phyloP scores from a whole-genome alignment of 192 early-diverging fungal genomes.

The Bifiguratus adelaidae region DNA sequence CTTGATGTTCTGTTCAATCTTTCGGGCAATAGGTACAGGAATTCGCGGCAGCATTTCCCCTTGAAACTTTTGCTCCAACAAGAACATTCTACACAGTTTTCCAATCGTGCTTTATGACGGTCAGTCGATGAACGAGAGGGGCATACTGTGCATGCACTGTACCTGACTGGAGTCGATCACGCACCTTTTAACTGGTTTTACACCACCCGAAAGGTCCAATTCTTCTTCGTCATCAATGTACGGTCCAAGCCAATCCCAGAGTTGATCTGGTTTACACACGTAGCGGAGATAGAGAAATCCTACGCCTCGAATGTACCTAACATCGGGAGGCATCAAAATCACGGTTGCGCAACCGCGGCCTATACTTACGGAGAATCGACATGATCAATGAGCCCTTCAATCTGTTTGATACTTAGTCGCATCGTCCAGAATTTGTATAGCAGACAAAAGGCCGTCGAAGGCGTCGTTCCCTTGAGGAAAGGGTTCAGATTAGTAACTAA shows the following conservation, averaged over 20 bases:
- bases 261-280: slow-evolving; percentile 59
- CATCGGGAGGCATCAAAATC: neutral
- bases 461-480: slow-evolving; percentile 66
- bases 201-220: slow-evolving; percentile 42
- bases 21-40: slow-evolving; percentile 68
- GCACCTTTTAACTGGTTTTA: slow-evolving; percentile 46
- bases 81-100: slow-evolving; percentile 45
- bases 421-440: slow-evolving; percentile 81
- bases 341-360: neutral
- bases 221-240: slow-evolving; percentile 77
- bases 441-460: slow-evolving; percentile 73
- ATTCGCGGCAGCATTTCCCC: slow-evolving; percentile 78
- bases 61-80: slow-evolving; percentile 67
- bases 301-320: slow-evolving; percentile 62
- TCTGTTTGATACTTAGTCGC: slow-evolving; percentile 60
- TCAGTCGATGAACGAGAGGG: neutral
- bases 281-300: slow-evolving; percentile 78
- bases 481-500: slow-evolving; percentile 31
- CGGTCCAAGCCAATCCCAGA: slow-evolving; percentile 72
- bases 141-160: neutral
- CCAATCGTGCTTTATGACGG: slow-evolving; percentile 56
- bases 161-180: slow-evolving; percentile 1
- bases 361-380: slow-evolving; percentile 60
- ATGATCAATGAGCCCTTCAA: slow-evolving; percentile 67
- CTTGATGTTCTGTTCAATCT: slow-evolving; percentile 54